Evolutionary conservation across 768 basidiomycete genomes (phyloP).

Genomic region (Galerina marginata): DNA sequence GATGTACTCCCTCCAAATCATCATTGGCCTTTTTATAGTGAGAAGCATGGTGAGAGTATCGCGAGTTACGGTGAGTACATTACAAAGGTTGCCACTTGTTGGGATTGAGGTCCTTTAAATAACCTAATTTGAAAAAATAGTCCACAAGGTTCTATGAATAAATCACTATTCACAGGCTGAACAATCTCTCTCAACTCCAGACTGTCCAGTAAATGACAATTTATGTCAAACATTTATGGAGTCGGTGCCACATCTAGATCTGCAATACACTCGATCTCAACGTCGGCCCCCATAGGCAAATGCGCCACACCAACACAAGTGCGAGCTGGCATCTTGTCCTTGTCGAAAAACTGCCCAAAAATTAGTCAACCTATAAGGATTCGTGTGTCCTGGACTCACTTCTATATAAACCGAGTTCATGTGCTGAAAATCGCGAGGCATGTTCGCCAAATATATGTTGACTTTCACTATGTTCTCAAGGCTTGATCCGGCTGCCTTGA

Average conservation of each 20-base stretch:
- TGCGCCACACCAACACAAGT: conserved; percentile 62
- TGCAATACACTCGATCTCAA: conserved; percentile 69
- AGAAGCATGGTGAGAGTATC: too few relatives aligned
- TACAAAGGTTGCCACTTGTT: too few relatives aligned
- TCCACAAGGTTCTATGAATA: too few relatives aligned
- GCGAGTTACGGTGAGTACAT: too few relatives aligned
- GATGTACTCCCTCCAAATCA: too few relatives aligned
- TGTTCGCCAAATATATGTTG: conserved; percentile 45
- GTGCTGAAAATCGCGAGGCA: conserved; percentile 39
- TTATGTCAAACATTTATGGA: neutral
- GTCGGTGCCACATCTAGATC: conserved; percentile 22
- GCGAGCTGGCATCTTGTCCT: conserved; percentile 53
- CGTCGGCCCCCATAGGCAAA: conserved; percentile 56
- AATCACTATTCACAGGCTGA: too few relatives aligned
- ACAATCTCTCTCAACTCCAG: too few relatives aligned
- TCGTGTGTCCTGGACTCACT: conserved; percentile 23
- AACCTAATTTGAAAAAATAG: too few relatives aligned
- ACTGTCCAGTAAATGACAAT: too few relatives aligned
- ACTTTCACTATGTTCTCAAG: conserved; percentile 48
- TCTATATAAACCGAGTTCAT: conserved; percentile 48
- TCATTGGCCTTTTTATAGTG: too few relatives aligned
- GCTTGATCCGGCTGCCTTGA: conserved; percentile 45
- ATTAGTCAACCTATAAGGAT: neutral
- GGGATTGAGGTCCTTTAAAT: too few relatives aligned
- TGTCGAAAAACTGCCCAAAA: conserved; percentile 49